Percentiles rank a stretch among this genome's conserved stretches.
Conservation (phyloP, 371 early-diverging fungal genomes). For the Thermomucor indicae-seudaticae region DNA sequence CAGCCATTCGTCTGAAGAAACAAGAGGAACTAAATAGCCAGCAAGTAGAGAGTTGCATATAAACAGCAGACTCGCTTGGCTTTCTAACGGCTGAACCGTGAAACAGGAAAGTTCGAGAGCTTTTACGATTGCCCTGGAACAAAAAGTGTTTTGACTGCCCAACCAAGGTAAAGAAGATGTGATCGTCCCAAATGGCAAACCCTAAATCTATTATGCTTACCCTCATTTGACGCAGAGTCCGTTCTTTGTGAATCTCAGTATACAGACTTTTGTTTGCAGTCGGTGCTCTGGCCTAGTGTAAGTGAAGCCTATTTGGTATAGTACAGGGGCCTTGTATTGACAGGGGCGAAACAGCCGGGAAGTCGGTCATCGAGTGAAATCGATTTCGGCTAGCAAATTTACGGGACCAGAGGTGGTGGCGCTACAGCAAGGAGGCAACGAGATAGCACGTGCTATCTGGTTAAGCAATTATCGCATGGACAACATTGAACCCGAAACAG, state of each 20-base stretch:
- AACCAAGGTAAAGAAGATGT: slow-evolving; percentile 41
- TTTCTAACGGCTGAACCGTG: no score
- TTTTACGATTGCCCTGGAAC: slow-evolving; percentile 47
- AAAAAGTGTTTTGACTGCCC: slow-evolving; percentile 66
- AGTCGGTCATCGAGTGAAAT: slow-evolving; percentile 66
- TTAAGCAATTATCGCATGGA: slow-evolving; percentile 18
- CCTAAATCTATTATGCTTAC: not conserved
- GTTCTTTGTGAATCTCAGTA: slow-evolving; percentile 59
- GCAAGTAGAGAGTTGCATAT: no score
- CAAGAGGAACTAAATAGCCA: no score
- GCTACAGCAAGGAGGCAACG: slow-evolving; percentile 61
- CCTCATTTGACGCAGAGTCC: slow-evolving; percentile 40
- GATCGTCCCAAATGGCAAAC: not conserved
- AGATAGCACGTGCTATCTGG: slow-evolving; percentile 35
- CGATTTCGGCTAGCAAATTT: slow-evolving; percentile 63
- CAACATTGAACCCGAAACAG: slow-evolving; percentile 33
- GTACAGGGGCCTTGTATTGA: not conserved
- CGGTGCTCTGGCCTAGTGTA: slow-evolving; percentile 66
- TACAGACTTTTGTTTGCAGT: slow-evolving; percentile 59
- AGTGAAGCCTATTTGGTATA: slow-evolving; percentile 9
- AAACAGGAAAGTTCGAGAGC: slow-evolving; percentile 30
- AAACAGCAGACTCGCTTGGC: no score
- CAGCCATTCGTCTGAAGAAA: no score
- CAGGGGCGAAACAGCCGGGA: slow-evolving; percentile 46
- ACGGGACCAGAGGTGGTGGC: slow-evolving; percentile 54